Evolutionary conservation across 805 yeast genomes (phyloP).

Genomic region (Kodamaea fukazawae): DNA sequence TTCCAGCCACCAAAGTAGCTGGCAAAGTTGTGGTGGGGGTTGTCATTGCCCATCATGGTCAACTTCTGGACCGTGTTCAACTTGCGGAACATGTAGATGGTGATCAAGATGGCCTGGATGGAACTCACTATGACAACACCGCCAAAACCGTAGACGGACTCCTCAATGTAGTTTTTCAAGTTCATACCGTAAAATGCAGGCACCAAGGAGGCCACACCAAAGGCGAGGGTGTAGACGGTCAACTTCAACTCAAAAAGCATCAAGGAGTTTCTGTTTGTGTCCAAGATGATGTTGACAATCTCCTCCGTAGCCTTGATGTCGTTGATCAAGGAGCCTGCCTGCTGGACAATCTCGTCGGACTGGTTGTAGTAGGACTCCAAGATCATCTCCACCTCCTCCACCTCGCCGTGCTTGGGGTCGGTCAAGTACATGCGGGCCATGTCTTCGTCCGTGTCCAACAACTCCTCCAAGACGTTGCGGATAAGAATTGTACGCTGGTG

Average conservation of each 20-base stretch:
- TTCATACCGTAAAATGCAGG: slow-evolving; percentile 94
- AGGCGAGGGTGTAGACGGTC: slow-evolving; percentile 79
- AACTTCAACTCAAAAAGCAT: slow-evolving; percentile 84
- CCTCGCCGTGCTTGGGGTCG: slow-evolving; percentile 31
- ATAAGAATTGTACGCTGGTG: slow-evolving; percentile 75
- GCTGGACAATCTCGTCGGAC: slow-evolving; percentile 91
- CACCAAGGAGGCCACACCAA: slow-evolving; percentile 77
- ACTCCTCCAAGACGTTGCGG: slow-evolving; percentile 76
- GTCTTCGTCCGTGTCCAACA: slow-evolving; percentile 85
- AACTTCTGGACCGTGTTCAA: slow-evolving; percentile 61
- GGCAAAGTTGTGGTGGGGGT: background rate
- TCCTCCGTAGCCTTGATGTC: slow-evolving; percentile 92
- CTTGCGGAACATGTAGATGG: slow-evolving; percentile 54
- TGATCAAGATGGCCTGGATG: slow-evolving; percentile 52
- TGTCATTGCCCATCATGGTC: slow-evolving; percentile 49
- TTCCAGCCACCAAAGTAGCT: background rate
- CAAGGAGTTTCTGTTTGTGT: slow-evolving; percentile 84
- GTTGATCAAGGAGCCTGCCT: slow-evolving; percentile 74
- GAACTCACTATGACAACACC: slow-evolving; percentile 52
- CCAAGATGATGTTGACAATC: slow-evolving; percentile 85
- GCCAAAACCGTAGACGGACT: slow-evolving; percentile 60
- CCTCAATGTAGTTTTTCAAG: slow-evolving; percentile 73
- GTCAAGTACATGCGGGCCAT: slow-evolving; percentile 75
- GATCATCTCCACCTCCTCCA: slow-evolving; percentile 81
- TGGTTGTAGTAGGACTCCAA: slow-evolving; percentile 87